phyloP scores from a whole-genome alignment of 2,329 filamentous ascomycete genomes.

The Aspergillus sclerotialis region DNA sequence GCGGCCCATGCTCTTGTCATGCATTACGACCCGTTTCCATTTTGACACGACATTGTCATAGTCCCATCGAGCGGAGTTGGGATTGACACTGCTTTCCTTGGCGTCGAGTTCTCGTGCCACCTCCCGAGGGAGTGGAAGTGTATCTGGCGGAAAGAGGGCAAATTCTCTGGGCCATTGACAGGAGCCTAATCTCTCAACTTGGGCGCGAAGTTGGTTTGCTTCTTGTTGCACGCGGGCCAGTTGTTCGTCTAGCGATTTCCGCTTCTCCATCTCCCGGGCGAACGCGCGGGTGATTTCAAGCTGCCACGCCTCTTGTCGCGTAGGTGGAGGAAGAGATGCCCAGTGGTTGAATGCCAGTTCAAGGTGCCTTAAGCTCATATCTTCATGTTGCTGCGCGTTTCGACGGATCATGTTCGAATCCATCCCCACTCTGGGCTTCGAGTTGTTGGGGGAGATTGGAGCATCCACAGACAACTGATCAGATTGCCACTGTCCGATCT shows the following conservation, averaged over 20 bases:
- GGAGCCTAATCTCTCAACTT: conserved; percentile 39
- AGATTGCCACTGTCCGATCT: conserved; percentile 60
- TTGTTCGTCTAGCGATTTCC: conserved; percentile 36
- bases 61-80: conserved; percentile 37
- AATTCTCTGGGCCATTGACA: conserved; percentile 45
- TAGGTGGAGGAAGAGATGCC: conserved; percentile 54
- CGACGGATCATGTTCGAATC: conserved; percentile 34
- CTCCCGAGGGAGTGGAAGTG: conserved; percentile 32
- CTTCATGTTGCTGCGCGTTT: conserved; percentile 56
- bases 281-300: conserved; percentile 43
- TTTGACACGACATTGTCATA: conserved; percentile 42
- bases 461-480: conserved; percentile 28
- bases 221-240: conserved; percentile 42
- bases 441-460: conserved; percentile 40
- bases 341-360: conserved; percentile 72
- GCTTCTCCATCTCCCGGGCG: conserved; percentile 38
- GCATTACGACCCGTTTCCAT: conserved; percentile 43
- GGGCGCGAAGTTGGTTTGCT: conserved; percentile 41
- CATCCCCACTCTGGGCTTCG: conserved; percentile 17
- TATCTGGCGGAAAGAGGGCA: conserved; percentile 41
- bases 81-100: conserved; percentile 27
- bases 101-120: conserved; percentile 31
- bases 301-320: conserved; percentile 43
- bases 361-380: conserved; percentile 66
- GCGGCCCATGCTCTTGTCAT: conserved; percentile 37